Percentiles rank a stretch among this genome's conserved stretches.
phyloP scores from a whole-genome alignment of 1,284 basidiomycete genomes.

The Trichosporon sp. region DNA sequence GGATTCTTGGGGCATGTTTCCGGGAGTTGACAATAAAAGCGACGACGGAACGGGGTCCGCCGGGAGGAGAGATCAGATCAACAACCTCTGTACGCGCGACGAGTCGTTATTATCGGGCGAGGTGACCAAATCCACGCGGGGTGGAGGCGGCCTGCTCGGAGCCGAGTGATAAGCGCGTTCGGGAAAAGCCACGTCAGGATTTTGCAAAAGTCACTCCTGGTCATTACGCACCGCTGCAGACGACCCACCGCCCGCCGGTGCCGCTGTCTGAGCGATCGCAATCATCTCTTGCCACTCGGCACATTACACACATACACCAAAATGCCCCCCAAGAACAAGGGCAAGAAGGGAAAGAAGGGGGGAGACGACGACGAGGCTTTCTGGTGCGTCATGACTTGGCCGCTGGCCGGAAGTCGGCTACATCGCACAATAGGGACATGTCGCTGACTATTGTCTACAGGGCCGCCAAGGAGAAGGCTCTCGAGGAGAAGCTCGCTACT shows the following conservation, averaged over 20 bases:
- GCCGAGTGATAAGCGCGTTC: not conserved
- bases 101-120: no score
- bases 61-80: no score
- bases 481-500: constrained; percentile 50
- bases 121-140: no score
- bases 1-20: constrained; percentile 24
- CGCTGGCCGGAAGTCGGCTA: constrained; percentile 9
- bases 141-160: not conserved
- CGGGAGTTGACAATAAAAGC: not conserved
- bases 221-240: not conserved
- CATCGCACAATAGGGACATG: constrained; percentile 7
- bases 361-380: constrained; percentile 65
- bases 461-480: constrained; percentile 41
- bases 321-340: constrained; percentile 85
- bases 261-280: not conserved
- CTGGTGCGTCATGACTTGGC: constrained; percentile 56
- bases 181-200: not conserved
- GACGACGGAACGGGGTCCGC: not conserved
- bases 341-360: constrained; percentile 75
- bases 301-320: constrained; percentile 1
- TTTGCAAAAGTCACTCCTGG: not conserved
- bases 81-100: no score
- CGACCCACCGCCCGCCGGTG: not conserved
- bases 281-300: constrained; percentile 13
- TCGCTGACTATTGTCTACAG: constrained; percentile 19